Percentiles rank a stretch among this genome's conserved stretches.
Conservation (phyloP, 2,329 filamentous ascomycete species). For the Colletotrichum noveboracense region DNA sequence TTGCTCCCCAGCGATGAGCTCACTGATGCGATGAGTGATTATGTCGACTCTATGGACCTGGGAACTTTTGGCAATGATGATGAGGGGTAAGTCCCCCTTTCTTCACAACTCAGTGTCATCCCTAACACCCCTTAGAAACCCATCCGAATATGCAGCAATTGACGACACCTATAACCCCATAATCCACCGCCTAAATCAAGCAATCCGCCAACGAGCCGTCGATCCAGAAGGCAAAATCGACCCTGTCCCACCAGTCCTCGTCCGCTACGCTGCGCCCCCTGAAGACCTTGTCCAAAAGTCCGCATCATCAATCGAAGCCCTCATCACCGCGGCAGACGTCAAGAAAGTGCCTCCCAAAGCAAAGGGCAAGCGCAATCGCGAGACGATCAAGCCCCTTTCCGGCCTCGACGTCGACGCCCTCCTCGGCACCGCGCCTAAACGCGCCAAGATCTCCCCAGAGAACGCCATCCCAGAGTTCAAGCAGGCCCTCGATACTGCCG, state of each 20-base stretch:
- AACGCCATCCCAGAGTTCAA: slow-evolving; percentile 94
- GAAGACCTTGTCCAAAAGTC: slow-evolving; percentile 67
- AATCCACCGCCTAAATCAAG: slow-evolving; percentile 88
- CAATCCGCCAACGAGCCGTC: slow-evolving; percentile 81
- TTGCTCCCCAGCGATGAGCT: slow-evolving; percentile 80
- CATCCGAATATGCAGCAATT: slow-evolving; percentile 73
- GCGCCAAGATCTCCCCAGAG: slow-evolving; percentile 52
- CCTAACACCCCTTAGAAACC: slow-evolving; percentile 38
- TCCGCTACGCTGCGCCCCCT: slow-evolving; percentile 77
- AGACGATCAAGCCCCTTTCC: slow-evolving; percentile 82
- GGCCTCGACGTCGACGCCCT: slow-evolving; percentile 87
- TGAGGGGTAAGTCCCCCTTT: slow-evolving; percentile 66
- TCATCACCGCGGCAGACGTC: slow-evolving; percentile 76
- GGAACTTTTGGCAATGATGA: slow-evolving; percentile 74
- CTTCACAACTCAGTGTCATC: background rate
- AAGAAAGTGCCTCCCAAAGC: slow-evolving; percentile 87
- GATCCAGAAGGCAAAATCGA: slow-evolving; percentile 70
- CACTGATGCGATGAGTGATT: slow-evolving; percentile 83
- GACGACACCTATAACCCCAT: slow-evolving; percentile 85
- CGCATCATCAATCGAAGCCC: slow-evolving; percentile 60
- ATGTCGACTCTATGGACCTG: slow-evolving; percentile 93
- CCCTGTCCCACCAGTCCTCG: slow-evolving; percentile 66
- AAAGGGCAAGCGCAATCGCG: slow-evolving; percentile 73
- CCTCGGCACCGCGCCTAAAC: slow-evolving; percentile 61
- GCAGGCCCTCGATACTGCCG: slow-evolving; percentile 69